Evolutionary conservation across 257 asterid genomes (phyloP), one percentile per base, ranked within the genome.

Genomic region (Linaria vulgaris): DNA sequence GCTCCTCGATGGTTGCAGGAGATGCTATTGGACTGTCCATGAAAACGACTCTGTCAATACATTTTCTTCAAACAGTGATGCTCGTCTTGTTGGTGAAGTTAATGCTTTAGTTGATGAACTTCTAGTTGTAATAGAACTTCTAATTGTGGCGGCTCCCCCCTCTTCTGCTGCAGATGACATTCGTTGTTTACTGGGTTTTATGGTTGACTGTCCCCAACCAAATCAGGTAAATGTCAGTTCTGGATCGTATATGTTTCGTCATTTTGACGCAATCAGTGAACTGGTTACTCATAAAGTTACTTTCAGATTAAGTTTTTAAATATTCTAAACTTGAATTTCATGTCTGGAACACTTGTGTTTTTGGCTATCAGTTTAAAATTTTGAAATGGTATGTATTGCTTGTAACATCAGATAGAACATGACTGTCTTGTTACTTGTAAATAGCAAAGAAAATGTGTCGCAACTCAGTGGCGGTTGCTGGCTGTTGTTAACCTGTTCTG

Each of bases 61-160:
- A 49, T 89, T 83, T 79, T 80, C 87, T 19, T 72, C 67, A 24
- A 75, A 71, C 64, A 79, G 74, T 70, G 84, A 76, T 71, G 73
- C 80, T 61, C 94, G 85, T 51, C 91, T 75, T 67, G 85, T 83
- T 63, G 99, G 99, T n/a, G 99, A 92, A 80, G 87, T 92, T 72
- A 92, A 87, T 69, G 97, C 97, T 54, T 84, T 92, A 85, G 97
- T 89, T 64, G 99, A 92, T 75, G 99, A 92, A 78, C 99, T 92
- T 56, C 81, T 92, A 70, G 99, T 92, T 69, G 95, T 92, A 73
- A 78, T 89, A 76, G 99, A 92, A 72, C 91, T 92, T 65, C 70
- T 92, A 75, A 73, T 92, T 66, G 77, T 89, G 78, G 97, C 96
- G 37, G 97, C 99, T 70, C 91, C 95, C 66, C 88, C 91, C 47